Percentiles rank a stretch among this genome's conserved stretches.
Conservation (phyloP, 2,329 filamentous ascomycete species). For the Xylariaceae sp. region DNA sequence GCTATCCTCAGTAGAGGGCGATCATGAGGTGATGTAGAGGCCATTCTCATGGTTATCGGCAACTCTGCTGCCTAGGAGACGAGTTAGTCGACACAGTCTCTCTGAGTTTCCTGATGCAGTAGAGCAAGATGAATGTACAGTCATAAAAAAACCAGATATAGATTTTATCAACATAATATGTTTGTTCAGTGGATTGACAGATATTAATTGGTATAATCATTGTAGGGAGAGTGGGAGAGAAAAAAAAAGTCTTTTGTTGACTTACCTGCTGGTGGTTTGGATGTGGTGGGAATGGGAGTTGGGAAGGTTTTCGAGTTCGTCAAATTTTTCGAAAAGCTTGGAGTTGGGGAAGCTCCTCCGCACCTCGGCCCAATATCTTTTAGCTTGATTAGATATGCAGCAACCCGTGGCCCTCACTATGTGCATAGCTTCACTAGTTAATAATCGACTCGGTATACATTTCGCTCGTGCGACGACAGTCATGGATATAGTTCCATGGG, state of each 20-base stretch:
- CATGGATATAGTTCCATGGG: no score
- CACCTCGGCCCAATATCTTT: not conserved
- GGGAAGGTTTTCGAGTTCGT: slow-evolving; percentile 2
- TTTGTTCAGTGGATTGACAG: slow-evolving; percentile 78
- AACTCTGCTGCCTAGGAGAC: slow-evolving; percentile 8
- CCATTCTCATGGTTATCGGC: slow-evolving; percentile 15
- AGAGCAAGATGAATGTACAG: slow-evolving; percentile 30
- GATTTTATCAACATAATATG: slow-evolving; percentile 44
- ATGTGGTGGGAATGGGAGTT: slow-evolving; percentile 11
- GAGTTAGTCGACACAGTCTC: slow-evolving; percentile 18
- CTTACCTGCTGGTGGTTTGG: slow-evolving; percentile 24
- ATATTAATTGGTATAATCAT: slow-evolving; percentile 65
- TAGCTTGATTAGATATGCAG: no score
- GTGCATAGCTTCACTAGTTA: no score
- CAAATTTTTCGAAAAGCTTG: slow-evolving; percentile 19
- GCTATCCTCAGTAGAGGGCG: slow-evolving; percentile 64
- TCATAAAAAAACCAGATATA: slow-evolving; percentile 42
- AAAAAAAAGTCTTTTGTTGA: slow-evolving; percentile 12
- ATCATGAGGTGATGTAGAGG: slow-evolving; percentile 12
- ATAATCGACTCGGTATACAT: no score
- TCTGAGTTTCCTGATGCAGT: slow-evolving; percentile 3
- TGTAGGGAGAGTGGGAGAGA: slow-evolving; percentile 4
- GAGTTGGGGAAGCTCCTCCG: not conserved
- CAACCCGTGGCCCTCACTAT: no score
- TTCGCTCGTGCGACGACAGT: no score